Percentiles rank a stretch among this genome's conserved stretches.
phyloP scores from a whole-genome alignment of 2,329 filamentous ascomycete species.

The Diaporthe vaccinii region DNA sequence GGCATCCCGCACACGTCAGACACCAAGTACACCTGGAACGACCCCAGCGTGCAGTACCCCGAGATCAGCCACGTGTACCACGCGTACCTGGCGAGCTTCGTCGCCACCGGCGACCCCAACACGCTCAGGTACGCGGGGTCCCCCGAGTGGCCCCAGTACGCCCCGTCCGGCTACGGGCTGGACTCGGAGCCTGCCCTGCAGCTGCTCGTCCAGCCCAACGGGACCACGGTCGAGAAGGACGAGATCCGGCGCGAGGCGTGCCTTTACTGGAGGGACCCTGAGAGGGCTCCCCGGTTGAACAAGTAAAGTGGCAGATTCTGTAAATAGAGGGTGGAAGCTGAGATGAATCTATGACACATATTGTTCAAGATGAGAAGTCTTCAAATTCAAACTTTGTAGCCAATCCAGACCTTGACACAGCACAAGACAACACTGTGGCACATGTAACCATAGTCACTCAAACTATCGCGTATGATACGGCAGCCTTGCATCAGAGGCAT shows the following conservation, averaged over 20 bases:
- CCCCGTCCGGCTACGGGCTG: constrained; percentile 44
- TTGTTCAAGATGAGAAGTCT: neutral
- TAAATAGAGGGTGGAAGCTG: neutral
- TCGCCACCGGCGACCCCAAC: constrained; percentile 53
- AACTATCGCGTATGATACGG: neutral
- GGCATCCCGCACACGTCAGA: constrained; percentile 56
- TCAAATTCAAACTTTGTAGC: neutral
- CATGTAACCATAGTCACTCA: neutral
- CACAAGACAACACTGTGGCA: neutral
- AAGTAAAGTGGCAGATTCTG: constrained; percentile 45
- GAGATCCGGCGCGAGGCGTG: constrained; percentile 51
- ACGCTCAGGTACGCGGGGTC: constrained; percentile 40
- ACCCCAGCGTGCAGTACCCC: constrained; percentile 51
- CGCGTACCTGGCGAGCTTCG: constrained; percentile 54
- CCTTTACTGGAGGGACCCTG: constrained; percentile 53
- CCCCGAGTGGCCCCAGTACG: constrained; percentile 48
- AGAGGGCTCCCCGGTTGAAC: constrained; percentile 51
- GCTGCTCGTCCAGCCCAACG: constrained; percentile 50
- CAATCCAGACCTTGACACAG: neutral
- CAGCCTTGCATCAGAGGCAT: neutral
- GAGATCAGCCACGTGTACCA: constrained; percentile 54
- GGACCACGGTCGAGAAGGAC: constrained; percentile 51
- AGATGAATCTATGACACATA: neutral
- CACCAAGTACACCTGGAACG: constrained; percentile 53
- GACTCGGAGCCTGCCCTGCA: constrained; percentile 47